These are phyloP conservation scores for Fragilariopsis cylindrus DNA, from an alignment of 108 stramenopile genomes.

Conservation along the genomic window DNA sequence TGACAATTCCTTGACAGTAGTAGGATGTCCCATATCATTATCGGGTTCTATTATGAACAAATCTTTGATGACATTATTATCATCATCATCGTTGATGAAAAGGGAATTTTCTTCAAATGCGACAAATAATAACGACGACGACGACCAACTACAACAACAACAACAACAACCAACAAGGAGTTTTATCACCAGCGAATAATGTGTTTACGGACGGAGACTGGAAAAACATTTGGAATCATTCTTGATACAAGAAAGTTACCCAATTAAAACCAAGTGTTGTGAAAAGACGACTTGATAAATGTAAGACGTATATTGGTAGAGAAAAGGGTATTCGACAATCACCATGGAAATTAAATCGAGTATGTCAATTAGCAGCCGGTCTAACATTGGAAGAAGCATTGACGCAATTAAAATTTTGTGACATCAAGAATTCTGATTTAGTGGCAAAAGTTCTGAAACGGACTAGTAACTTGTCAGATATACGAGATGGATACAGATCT, in stretches of 20 bases:
- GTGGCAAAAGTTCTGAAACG: conserved; percentile 69
- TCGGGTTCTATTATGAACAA: background rate
- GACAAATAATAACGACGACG: background rate
- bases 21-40: too few relatives aligned
- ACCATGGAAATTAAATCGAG: conserved; percentile 76
- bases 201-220: conserved; percentile 24
- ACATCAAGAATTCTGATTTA: conserved; percentile 62
- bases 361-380: conserved; percentile 76
- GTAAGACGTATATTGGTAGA: conserved; percentile 64
- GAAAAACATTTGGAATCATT: conserved; percentile 27
- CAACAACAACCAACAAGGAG: background rate
- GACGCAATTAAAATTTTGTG: conserved; percentile 71
- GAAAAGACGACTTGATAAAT: conserved; percentile 45
- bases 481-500: conserved; percentile 67
- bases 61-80: background rate
- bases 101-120: conserved; percentile 9
- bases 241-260: conserved; percentile 47
- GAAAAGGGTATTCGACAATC: conserved; percentile 71
- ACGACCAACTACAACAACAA: background rate
- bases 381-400: conserved; percentile 78
- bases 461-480: conserved; percentile 75
- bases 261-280: conserved; percentile 78
- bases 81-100: background rate
- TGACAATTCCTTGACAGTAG: background rate
- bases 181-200: conserved; percentile 4